A percentile compares a stretch with the other conserved stretches of the same genome.
These are phyloP conservation scores for Cladosporium oxysporum DNA, from an alignment of 2,329 filamentous ascomycete genomes.

Conservation along the genomic window DNA sequence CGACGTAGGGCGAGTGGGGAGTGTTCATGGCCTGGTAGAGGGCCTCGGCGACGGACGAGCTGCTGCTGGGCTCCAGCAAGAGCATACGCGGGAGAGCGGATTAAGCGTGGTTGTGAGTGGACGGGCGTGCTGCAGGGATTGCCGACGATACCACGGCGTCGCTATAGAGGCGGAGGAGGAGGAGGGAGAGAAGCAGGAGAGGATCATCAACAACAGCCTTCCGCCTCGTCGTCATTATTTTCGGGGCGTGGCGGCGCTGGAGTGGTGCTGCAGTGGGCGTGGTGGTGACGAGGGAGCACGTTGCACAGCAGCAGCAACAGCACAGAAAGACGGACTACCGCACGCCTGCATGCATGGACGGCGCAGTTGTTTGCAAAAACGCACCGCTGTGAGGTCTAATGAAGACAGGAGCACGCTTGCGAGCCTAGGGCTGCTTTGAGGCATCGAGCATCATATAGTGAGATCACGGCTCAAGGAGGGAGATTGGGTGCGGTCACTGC, in stretches of 20 bases:
- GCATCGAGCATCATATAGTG: slow-evolving; percentile 4
- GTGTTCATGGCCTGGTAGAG: slow-evolving; percentile 33
- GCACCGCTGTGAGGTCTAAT: background rate
- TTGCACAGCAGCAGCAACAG: background rate
- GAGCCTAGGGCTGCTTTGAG: background rate
- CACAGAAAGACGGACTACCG: background rate
- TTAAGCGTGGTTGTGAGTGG: background rate
- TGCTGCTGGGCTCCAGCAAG: slow-evolving; percentile 22
- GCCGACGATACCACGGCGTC: slow-evolving; percentile 4
- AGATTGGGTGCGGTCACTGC: slow-evolving; percentile 8
- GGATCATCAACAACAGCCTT: slow-evolving; percentile 1
- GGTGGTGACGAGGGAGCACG: background rate
- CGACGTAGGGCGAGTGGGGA: slow-evolving; percentile 2
- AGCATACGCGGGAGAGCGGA: slow-evolving; percentile 6
- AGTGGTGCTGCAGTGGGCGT: background rate
- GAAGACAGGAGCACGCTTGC: slow-evolving; percentile 2
- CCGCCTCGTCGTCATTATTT: slow-evolving; percentile 15
- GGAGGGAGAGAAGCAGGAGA: background rate
- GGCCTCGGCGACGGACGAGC: slow-evolving; percentile 29
- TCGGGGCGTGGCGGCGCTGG: background rate
- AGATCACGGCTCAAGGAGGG: background rate
- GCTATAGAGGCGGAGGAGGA: slow-evolving; percentile 3
- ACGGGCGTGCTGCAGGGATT: slow-evolving; percentile 16
- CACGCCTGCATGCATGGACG: slow-evolving; percentile 3
- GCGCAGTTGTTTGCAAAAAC: background rate